Conservation (phyloP, 1,284 basidiomycete genomes). For the Sanghuangporus sanghuang region DNA sequence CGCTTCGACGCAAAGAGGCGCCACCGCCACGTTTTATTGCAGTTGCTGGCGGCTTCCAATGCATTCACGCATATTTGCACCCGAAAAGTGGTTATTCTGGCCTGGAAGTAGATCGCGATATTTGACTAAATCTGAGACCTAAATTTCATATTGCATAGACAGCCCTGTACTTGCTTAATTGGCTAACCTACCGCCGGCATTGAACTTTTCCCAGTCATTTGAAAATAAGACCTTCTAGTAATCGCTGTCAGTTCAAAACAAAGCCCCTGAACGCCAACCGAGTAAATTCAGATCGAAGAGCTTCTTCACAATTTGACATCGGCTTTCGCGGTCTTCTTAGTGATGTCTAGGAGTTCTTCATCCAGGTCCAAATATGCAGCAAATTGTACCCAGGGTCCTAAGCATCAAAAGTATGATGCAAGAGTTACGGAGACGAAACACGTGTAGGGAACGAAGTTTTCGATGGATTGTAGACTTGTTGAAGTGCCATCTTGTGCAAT, state of each 20-base stretch:
- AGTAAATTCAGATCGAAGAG: not conserved
- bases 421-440: too few species aligned
- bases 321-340: not conserved
- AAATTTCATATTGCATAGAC: not conserved
- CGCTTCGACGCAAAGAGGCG: not conserved
- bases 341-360: too few species aligned
- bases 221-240: not conserved
- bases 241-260: not conserved
- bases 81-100: not conserved
- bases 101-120: not conserved
- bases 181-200: not conserved
- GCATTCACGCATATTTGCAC: not conserved
- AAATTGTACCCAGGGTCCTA: too few species aligned
- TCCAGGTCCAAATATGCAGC: too few species aligned
- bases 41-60: not conserved
- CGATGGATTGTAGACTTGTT: too few species aligned
- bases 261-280: not conserved
- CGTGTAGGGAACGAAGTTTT: too few species aligned
- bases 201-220: not conserved
- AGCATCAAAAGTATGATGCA: too few species aligned
- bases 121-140: not conserved
- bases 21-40: not conserved
- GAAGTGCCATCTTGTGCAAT: too few species aligned
- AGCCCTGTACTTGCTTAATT: not conserved
- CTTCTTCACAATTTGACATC: not conserved